Evolutionary conservation across 768 basidiomycete species (phyloP).

Genomic region (Candolleomyces efflorescens): DNA sequence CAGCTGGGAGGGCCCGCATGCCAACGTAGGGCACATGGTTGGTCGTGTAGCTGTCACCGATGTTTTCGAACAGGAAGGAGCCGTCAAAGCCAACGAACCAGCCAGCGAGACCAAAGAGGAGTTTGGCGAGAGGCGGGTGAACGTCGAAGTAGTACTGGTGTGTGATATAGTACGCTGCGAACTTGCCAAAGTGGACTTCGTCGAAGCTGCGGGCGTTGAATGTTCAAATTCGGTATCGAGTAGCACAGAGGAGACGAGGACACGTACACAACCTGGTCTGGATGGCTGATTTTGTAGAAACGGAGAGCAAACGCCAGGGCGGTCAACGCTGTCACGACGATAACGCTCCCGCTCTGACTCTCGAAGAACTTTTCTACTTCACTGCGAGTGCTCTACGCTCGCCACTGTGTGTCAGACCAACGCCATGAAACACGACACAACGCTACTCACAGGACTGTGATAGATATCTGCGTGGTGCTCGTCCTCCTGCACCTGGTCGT

Average conservation of each 20-base stretch:
- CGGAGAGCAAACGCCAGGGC: constrained; percentile 76
- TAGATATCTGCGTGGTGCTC: constrained; percentile 48
- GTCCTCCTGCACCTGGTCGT: constrained; percentile 41
- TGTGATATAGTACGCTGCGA: constrained; percentile 89
- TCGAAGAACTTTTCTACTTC: constrained; percentile 60
- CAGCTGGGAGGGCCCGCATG: constrained; percentile 88
- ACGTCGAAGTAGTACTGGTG: constrained; percentile 99
- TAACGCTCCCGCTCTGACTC: constrained; percentile 55
- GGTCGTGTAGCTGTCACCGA: constrained; percentile 88
- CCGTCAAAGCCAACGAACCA: constrained; percentile 98
- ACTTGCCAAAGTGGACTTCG: constrained; percentile 98
- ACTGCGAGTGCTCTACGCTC: constrained; percentile 49
- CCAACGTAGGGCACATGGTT: constrained; percentile 92
- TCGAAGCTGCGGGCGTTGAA: constrained; percentile 66
- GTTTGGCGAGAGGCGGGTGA: constrained; percentile 95
- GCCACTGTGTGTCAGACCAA: not conserved
- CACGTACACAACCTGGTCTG: constrained; percentile 90
- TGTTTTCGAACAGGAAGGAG: constrained; percentile 88
- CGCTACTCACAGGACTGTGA: constrained; percentile 41
- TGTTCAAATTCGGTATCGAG: not conserved
- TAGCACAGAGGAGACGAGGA: not conserved
- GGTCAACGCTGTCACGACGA: constrained; percentile 62
- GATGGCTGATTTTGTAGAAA: constrained; percentile 93
- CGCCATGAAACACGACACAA: not conserved
- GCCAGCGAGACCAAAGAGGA: constrained; percentile 89